phyloP scores from a whole-genome alignment of 2,329 filamentous ascomycete species.

The Fusarium foetens region DNA sequence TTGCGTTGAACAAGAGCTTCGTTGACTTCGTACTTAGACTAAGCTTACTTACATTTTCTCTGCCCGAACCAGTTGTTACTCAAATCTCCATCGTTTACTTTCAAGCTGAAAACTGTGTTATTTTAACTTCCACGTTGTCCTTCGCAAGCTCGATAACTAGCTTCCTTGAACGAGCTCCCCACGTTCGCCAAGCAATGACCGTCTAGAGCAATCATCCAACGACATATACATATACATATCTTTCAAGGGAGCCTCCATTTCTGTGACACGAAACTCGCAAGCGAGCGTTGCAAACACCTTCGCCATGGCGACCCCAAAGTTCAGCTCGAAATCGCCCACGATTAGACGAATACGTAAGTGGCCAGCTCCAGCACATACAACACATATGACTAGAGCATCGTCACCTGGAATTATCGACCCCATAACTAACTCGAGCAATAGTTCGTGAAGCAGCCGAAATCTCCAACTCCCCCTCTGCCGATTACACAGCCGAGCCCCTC shows the following conservation, averaged over 20 bases:
- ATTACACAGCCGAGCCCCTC: constrained; percentile 86
- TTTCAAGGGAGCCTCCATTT: not conserved
- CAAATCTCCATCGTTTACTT: not conserved
- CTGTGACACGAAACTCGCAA: not conserved
- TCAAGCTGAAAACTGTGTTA: not conserved
- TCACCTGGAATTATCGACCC: not conserved
- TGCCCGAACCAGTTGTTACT: not conserved
- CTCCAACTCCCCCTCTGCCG: constrained; percentile 79
- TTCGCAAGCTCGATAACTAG: not conserved
- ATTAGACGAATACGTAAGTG: constrained; percentile 82
- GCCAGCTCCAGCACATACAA: constrained; percentile 1
- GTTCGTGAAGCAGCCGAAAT: constrained; percentile 94
- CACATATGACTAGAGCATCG: not conserved
- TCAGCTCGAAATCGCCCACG: constrained; percentile 83
- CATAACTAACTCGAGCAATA: not conserved
- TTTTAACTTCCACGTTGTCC: not conserved
- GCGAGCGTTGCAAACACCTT: not conserved
- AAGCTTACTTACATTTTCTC: not conserved
- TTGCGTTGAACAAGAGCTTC: constrained; percentile 26
- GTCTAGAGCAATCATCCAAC: constrained; percentile 1
- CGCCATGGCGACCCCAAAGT: constrained; percentile 55
- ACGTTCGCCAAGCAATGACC: constrained; percentile 14
- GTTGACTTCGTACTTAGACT: constrained; percentile 5
- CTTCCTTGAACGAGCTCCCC: constrained; percentile 9
- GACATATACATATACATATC: not conserved